Base-by-base conservation (phyloP, 163 green algal species). In the Smithsoniella earleae region DNA sequence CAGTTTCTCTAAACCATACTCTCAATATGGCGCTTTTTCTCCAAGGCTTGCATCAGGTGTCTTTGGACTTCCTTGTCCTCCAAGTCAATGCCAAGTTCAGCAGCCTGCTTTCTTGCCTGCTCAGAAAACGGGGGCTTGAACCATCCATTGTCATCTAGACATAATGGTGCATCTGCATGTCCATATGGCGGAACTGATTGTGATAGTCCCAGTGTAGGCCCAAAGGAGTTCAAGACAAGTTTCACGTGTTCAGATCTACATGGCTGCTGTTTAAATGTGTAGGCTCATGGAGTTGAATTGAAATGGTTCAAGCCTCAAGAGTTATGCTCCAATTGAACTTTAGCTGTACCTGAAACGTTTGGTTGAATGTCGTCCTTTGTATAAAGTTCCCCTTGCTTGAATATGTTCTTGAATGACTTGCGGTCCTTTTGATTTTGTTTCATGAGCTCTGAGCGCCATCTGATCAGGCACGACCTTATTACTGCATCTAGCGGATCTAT, bases 381-480 rank as follows among this genome's bases (percentile, higher is more conserved):
- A 34, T 69, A 69, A 30, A 69, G 25, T 13, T 30, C 10, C 25
- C 27, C 58, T 30, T 36, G 27, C 28, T 16, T 40, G 25, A 69
- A 69, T 4, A 69, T 69, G 34, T 69, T 69, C 58, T 69, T 33
- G 58, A 69, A 69, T 33, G 58, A 43, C 27, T 37, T 43, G 3
- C 58, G 20, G 58, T 69, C 58, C 58, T 69, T 69, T 4, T 30
- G 8, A 13, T 69, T 69, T 13, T 69, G 58, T 6, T 28, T n/a
- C 18, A 6, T 16, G 18, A 69, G 2, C 2, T 69, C 58, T 13
- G 10, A 38, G 10, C 34, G 31, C 58, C 58, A 69, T 13, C 16
- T 30, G 13, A 25, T 38, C 16, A 43, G 58, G 25, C 58, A 38
- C 6, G 58, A 30, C 28, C 25, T 30, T 3, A 69, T 43, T 34